A percentile compares a stretch with the other conserved stretches of the same genome.
phyloP scores from a whole-genome alignment of 2,329 filamentous ascomycete species.

The Diplodia corticola region DNA sequence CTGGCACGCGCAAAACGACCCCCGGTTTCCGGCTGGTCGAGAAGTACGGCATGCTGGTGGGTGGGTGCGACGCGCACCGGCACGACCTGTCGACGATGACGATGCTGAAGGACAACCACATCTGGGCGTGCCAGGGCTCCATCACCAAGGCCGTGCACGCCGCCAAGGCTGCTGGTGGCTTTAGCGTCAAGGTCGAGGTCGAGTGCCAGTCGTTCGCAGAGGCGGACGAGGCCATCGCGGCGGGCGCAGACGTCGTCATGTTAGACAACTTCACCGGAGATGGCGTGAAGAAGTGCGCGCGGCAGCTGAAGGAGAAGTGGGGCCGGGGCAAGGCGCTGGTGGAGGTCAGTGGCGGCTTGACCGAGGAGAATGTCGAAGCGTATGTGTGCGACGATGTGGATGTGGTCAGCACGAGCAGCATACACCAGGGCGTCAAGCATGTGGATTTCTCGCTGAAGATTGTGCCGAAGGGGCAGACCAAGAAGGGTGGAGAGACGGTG shows the following conservation, averaged over 20 bases:
- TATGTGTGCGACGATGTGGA: constrained; percentile 87
- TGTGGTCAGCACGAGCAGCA: constrained; percentile 92
- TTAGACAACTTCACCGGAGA: constrained; percentile 89
- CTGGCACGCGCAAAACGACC: constrained; percentile 94
- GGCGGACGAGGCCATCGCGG: constrained; percentile 85
- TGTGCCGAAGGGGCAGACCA: constrained; percentile 43
- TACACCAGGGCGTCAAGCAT: constrained; percentile 92
- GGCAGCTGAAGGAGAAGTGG: constrained; percentile 77
- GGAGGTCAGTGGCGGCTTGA: constrained; percentile 90
- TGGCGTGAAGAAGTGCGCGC: constrained; percentile 73
- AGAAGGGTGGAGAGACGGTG: constrained; percentile 23
- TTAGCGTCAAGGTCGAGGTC: constrained; percentile 92
- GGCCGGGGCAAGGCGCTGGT: constrained; percentile 63
- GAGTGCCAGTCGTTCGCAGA: constrained; percentile 87
- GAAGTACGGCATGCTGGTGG: constrained; percentile 96
- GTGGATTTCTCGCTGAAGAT: constrained; percentile 98
- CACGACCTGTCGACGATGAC: constrained; percentile 90
- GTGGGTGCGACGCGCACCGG: constrained; percentile 86
- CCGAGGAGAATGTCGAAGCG: constrained; percentile 74
- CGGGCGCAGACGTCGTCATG: constrained; percentile 95
- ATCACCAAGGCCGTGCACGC: constrained; percentile 84
- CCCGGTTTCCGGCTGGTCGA: constrained; percentile 93
- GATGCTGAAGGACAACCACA: constrained; percentile 99
- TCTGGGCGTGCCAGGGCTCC: constrained; percentile 80
- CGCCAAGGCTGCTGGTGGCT: constrained; percentile 81